Conservation (phyloP, 768 basidiomycete species). For the Auricularia auricula-judae region DNA sequence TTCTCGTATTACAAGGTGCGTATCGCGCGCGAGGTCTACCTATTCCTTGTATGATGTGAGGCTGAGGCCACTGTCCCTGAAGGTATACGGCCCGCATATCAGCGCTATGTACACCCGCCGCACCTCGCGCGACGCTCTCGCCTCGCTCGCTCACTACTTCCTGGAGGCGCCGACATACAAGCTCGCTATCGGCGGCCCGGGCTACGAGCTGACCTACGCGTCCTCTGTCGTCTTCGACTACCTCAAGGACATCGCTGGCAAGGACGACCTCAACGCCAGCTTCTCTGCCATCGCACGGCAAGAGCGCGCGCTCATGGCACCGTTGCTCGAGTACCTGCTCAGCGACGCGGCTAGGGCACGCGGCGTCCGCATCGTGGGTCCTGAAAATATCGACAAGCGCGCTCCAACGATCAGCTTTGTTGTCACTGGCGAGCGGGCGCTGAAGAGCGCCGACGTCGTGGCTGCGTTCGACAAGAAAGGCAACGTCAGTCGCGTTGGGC, state of each 20-base stretch:
- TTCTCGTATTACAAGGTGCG: slow-evolving; percentile 69
- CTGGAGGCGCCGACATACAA: slow-evolving; percentile 40
- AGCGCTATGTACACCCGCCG: slow-evolving; percentile 53
- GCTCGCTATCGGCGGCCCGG: slow-evolving; percentile 62
- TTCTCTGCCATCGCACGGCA: slow-evolving; percentile 37
- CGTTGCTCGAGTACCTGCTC: slow-evolving; percentile 45
- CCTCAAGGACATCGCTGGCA: slow-evolving; percentile 26
- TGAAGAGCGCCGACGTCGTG: slow-evolving; percentile 56
- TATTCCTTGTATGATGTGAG: not conserved
- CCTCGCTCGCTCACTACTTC: slow-evolving; percentile 62
- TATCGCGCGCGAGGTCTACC: not conserved
- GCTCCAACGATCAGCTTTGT: slow-evolving; percentile 68
- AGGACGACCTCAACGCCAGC: slow-evolving; percentile 12
- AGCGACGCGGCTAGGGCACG: slow-evolving; percentile 35
- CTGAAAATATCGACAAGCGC: slow-evolving; percentile 29
- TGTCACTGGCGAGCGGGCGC: slow-evolving; percentile 42
- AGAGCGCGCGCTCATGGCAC: slow-evolving; percentile 46
- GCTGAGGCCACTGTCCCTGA: not conserved
- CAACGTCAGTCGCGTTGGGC: slow-evolving; percentile 32
- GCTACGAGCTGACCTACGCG: slow-evolving; percentile 60
- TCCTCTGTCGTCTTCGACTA: slow-evolving; percentile 52
- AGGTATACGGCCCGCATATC: slow-evolving; percentile 70
- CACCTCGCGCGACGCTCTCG: slow-evolving; percentile 39
- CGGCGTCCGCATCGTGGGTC: slow-evolving; percentile 61
- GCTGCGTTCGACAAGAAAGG: slow-evolving; percentile 51